These are phyloP conservation scores for Neurospora sp. DNA, from an alignment of 495 filamentous ascomycete species.

Conservation along the genomic window DNA sequence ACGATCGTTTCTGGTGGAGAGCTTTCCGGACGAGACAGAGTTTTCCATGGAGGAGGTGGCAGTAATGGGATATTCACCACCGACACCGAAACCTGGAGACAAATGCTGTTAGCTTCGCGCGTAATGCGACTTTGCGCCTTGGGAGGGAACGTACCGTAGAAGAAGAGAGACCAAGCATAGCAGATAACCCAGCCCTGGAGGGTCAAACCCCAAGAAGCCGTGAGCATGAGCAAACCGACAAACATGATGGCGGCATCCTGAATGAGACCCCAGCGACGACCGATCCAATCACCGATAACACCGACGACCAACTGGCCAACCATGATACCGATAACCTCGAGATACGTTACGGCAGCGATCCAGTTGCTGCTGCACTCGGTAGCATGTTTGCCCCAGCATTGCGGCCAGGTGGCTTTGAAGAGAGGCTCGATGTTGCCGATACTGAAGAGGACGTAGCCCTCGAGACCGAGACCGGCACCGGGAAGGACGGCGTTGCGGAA, in stretches of 20 bases:
- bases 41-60: constrained; percentile 95
- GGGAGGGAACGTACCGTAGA: constrained; percentile 51
- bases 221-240: constrained; percentile 76
- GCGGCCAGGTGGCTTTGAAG: constrained; percentile 55
- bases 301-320: constrained; percentile 73
- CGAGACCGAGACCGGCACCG: constrained; percentile 77
- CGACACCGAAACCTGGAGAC: constrained; percentile 60
- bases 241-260: constrained; percentile 94
- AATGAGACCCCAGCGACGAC: constrained; percentile 84
- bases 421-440: constrained; percentile 81
- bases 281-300: constrained; percentile 54
- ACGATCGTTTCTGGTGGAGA: constrained; percentile 83
- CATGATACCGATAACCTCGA: constrained; percentile 85
- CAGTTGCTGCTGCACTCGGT: constrained; percentile 61
- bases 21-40: constrained; percentile 67
- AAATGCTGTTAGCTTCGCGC: constrained; percentile 1
- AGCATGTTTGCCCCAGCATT: constrained; percentile 55
- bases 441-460: constrained; percentile 91
- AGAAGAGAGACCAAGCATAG: constrained; percentile 82
- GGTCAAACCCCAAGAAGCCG: constrained; percentile 71
- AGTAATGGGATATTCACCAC: constrained; percentile 92
- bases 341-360: constrained; percentile 68
- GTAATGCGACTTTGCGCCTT: neutral
- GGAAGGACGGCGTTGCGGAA: constrained; percentile 80
- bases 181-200: constrained; percentile 88